A percentile compares a stretch with the other conserved stretches of the same genome.
phyloP scores from a whole-genome alignment of 257 asterid genomes.

The Forsythia viridissima region DNA sequence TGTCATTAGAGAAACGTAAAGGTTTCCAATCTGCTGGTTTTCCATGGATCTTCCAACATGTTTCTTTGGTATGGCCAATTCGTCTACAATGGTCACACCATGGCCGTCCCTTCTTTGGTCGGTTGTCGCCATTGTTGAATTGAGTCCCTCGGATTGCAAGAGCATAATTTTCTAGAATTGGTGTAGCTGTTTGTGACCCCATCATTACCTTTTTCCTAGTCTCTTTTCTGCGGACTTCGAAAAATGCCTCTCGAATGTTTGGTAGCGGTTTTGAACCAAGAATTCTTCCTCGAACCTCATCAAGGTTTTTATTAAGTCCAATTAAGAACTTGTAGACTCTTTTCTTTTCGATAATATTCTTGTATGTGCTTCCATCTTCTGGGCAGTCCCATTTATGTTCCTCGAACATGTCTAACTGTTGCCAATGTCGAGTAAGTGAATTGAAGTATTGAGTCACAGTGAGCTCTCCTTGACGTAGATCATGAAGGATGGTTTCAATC shows the following conservation, averaged over 20 bases:
- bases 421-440: background rate
- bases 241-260: too few species aligned
- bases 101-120: background rate
- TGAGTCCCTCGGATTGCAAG: too few species aligned
- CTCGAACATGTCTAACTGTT: slow-evolving; percentile 5
- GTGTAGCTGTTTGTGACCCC: too few species aligned
- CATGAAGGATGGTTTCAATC: background rate
- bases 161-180: too few species aligned
- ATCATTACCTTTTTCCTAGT: too few species aligned
- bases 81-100: background rate
- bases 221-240: too few species aligned
- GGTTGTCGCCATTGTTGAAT: too few species aligned
- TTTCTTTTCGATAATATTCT: background rate
- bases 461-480: slow-evolving; percentile 2
- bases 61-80: background rate
- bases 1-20: background rate
- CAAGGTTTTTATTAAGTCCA: background rate
- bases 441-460: slow-evolving; percentile 1
- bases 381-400: background rate
- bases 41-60: background rate
- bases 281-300: too few species aligned
- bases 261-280: too few species aligned
- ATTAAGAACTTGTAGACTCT: background rate
- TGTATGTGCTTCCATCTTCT: background rate
- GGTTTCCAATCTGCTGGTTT: background rate